These are phyloP conservation scores for Hypsizygus marmoreus DNA, from an alignment of 768 basidiomycete genomes.

Conservation along the genomic window DNA sequence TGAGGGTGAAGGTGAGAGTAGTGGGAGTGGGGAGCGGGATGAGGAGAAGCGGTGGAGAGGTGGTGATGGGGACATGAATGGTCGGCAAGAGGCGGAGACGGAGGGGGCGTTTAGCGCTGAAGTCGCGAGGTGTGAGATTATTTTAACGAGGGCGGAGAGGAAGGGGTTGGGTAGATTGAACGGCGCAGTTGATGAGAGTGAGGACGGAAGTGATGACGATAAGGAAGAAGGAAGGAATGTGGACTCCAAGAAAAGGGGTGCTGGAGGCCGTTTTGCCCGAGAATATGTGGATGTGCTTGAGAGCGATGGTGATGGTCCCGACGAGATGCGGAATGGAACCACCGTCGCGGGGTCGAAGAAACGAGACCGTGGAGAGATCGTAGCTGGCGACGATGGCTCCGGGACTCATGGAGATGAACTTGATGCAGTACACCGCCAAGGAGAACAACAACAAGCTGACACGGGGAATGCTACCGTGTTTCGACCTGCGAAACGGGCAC, in stretches of 20 bases:
- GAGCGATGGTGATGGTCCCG: too few species aligned
- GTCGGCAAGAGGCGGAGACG: neutral
- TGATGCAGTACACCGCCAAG: too few species aligned
- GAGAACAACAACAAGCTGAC: too few species aligned
- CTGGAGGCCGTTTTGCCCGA: too few species aligned
- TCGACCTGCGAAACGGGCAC: constrained; percentile 19
- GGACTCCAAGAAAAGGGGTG: too few species aligned
- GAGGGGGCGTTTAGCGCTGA: constrained; percentile 10
- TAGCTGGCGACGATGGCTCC: constrained; percentile 3
- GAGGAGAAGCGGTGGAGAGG: constrained; percentile 10
- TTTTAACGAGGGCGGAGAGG: constrained; percentile 46
- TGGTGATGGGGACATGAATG: neutral
- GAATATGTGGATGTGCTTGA: too few species aligned
- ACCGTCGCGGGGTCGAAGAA: constrained; percentile 4
- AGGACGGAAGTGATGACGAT: neutral
- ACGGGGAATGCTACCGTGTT: neutral
- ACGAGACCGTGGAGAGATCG: neutral
- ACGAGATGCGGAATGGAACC: too few species aligned
- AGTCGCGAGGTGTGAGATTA: constrained; percentile 28
- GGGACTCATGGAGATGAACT: neutral
- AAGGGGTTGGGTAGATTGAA: neutral
- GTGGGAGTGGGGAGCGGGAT: constrained; percentile 6
- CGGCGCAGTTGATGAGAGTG: constrained; percentile 8
- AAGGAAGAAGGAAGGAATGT: constrained; percentile 8
- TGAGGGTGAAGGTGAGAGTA: neutral